phyloP scores from a whole-genome alignment of 768 basidiomycete species.

The Leccinellum albellum region DNA sequence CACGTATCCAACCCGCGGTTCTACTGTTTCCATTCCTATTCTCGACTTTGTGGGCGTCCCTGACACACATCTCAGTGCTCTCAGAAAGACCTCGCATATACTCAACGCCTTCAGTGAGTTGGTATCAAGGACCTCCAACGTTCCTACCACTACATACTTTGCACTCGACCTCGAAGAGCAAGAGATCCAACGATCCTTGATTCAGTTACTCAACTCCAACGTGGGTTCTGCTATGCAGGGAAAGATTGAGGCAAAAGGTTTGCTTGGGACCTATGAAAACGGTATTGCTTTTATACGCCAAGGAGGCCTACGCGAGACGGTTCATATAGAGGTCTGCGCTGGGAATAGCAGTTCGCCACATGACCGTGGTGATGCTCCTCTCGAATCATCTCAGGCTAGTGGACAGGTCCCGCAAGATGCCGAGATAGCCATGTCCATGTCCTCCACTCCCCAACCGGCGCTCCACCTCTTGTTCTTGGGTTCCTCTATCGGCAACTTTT shows the following conservation, averaged over 20 bases:
- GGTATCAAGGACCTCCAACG: constrained; percentile 33
- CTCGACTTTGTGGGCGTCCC: not conserved
- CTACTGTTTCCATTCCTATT: not conserved
- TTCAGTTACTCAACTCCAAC: constrained; percentile 57
- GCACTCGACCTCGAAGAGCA: constrained; percentile 90
- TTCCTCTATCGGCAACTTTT: constrained; percentile 89
- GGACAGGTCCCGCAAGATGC: constrained; percentile 1
- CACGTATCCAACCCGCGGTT: not conserved
- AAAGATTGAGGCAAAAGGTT: constrained; percentile 76
- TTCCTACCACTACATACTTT: constrained; percentile 72
- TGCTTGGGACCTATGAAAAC: constrained; percentile 90
- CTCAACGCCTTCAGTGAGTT: constrained; percentile 64
- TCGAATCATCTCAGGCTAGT: constrained; percentile 35
- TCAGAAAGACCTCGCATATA: constrained; percentile 87
- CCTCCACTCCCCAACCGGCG: constrained; percentile 53
- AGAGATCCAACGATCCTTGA: constrained; percentile 79
- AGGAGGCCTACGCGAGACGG: constrained; percentile 21
- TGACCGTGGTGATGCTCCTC: constrained; percentile 33
- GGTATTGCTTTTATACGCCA: constrained; percentile 76
- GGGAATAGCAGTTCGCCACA: not conserved
- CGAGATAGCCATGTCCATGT: constrained; percentile 23
- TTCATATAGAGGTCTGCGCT: constrained; percentile 3
- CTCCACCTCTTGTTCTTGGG: constrained; percentile 90
- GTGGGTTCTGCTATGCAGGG: constrained; percentile 59
- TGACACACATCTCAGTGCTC: constrained; percentile 47